Percentiles rank a stretch among this genome's conserved stretches.
These are phyloP conservation scores for Helminthosporium solani DNA, from an alignment of 2,329 filamentous ascomycete species.

Conservation along the genomic window DNA sequence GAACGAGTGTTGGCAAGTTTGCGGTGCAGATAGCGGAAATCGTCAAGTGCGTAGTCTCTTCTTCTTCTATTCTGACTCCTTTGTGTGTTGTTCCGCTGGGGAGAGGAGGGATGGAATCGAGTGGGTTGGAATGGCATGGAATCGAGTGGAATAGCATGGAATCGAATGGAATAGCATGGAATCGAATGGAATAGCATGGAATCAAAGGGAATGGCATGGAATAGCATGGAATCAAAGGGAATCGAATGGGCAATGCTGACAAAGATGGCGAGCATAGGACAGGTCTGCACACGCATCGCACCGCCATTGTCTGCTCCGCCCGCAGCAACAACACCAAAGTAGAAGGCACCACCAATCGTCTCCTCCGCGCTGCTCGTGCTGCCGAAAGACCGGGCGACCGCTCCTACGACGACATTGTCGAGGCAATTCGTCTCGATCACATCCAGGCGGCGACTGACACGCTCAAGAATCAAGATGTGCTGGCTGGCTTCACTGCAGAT, in stretches of 20 bases:
- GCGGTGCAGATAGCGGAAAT: constrained; percentile 65
- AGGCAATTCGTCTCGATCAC: constrained; percentile 82
- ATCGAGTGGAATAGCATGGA: too few species aligned
- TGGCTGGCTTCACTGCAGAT: constrained; percentile 60
- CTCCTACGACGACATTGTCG: constrained; percentile 72
- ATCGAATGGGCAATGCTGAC: constrained; percentile 17
- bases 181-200: too few species aligned
- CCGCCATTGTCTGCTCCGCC: constrained; percentile 94
- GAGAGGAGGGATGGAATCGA: background rate
- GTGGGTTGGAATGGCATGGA: too few species aligned
- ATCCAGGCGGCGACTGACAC: constrained; percentile 64
- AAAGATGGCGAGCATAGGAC: constrained; percentile 44
- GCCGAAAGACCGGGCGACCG: constrained; percentile 45
- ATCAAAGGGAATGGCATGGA: too few species aligned
- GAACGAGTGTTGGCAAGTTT: constrained; percentile 94
- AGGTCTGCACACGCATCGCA: constrained; percentile 64
- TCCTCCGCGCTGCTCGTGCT: constrained; percentile 51
- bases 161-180: too few species aligned
- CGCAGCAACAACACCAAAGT: constrained; percentile 91
- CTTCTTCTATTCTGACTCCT: background rate
- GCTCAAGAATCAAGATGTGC: constrained; percentile 42
- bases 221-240: too few species aligned
- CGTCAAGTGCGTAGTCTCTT: constrained; percentile 48
- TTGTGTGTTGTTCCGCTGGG: background rate
- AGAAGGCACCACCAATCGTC: constrained; percentile 85